Evolutionary conservation across 2,329 filamentous ascomycete genomes (phyloP), one percentile per base, ranked within the genome.

Genomic region (Sclerotinia glacialis): DNA sequence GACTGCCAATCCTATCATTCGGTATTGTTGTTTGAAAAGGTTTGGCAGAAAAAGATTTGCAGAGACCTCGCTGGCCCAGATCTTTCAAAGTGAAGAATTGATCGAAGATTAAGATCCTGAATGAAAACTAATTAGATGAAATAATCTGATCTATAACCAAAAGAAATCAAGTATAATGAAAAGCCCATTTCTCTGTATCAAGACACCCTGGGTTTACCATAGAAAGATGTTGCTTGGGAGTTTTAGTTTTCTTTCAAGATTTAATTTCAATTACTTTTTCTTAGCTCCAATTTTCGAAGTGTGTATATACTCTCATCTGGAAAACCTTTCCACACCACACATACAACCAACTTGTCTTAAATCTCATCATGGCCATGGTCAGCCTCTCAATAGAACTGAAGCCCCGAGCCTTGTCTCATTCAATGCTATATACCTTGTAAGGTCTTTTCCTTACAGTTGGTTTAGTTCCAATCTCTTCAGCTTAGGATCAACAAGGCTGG

Each of bases 171-270:
- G 4, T 2, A 3, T 0, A 21, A 16, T 26, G n/a, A 49, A 37
- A 28, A 11, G 1, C 5, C 4, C 1, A 5, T 2, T 6, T 11
- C 7, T 28, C 16, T 18, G 0, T 60, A 18, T 2, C 5, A 12
- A n/a, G 16, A 11, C 9, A 34, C 1, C 11, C 47, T n/a, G 6
- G 18, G 28, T 23, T 34, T 6, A 23, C 9, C 12, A 44, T 3
- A 14, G 3, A 16, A 9, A 37, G 14, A 7, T 18, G n/a, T 47
- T 18, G 28, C 16, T 47, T 16, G 0, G n/a, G 26, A 12, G 6
- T 1, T 55, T 14, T 18, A 1, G 37, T 7, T 58, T 59, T 11
- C 7, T 46, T 46, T n/a, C 1, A 31, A 9, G 1, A 37, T 9
- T 53, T 31, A 40, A 26, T 8, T 6, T 14, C 26, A 18, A 16